Evolutionary conservation across 1,284 basidiomycete genomes (phyloP).

Genomic region (Ceratobasidium sp.): DNA sequence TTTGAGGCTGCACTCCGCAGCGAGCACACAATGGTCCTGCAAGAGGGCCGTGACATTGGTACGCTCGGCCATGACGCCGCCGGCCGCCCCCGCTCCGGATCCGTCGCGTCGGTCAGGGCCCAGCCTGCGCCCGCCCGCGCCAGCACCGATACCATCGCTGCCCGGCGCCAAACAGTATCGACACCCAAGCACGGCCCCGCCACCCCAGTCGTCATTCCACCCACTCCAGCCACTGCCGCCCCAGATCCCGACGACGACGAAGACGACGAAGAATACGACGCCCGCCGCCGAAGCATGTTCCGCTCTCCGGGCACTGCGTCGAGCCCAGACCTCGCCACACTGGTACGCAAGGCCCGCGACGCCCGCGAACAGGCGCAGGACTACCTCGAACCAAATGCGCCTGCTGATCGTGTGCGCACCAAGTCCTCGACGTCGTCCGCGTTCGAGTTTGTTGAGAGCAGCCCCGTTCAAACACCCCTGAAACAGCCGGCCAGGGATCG

Average conservation of each 20-base stretch:
- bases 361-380: constrained; percentile 52
- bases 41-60: constrained; percentile 71
- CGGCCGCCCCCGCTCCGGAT: constrained; percentile 38
- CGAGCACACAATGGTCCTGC: constrained; percentile 69
- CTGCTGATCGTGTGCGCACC: constrained; percentile 49
- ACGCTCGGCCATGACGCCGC: constrained; percentile 62
- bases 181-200: constrained; percentile 35
- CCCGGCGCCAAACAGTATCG: constrained; percentile 22
- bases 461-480: constrained; percentile 15
- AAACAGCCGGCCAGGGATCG: constrained; percentile 20
- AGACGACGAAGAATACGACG: constrained; percentile 59
- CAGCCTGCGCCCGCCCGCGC: constrained; percentile 51
- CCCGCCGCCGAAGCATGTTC: constrained; percentile 83
- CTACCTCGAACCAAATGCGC: constrained; percentile 41
- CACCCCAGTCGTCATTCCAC: constrained; percentile 58
- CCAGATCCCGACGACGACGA: constrained; percentile 52
- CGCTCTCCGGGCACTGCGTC: constrained; percentile 86
- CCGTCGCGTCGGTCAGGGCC: constrained; percentile 44
- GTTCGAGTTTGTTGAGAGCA: constrained; percentile 32
- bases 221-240: constrained; percentile 55
- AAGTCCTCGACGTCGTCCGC: constrained; percentile 52
- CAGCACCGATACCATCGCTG: constrained; percentile 50
- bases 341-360: constrained; percentile 80
- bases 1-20: constrained; percentile 75
- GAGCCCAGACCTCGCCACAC: constrained; percentile 85